phyloP scores from a whole-genome alignment of 2,329 filamentous ascomycete genomes.

The Aureobasidium sp. region DNA sequence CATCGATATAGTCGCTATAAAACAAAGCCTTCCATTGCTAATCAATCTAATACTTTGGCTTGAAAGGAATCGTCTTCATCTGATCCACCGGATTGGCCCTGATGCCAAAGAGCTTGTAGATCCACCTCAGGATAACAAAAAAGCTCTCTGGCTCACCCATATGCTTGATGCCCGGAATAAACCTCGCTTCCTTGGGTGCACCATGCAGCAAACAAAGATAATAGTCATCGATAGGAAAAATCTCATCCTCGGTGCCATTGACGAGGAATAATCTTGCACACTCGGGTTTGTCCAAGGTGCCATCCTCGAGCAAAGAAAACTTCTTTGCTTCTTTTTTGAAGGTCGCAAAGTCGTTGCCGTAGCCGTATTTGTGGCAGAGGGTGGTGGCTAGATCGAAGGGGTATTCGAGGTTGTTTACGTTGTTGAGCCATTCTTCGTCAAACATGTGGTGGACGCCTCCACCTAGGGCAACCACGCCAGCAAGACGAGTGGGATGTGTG shows the following conservation, averaged over 20 bases:
- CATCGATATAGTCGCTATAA: neutral
- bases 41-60: constrained; percentile 35
- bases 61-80: constrained; percentile 42
- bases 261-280: constrained; percentile 49
- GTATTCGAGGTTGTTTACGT: constrained; percentile 52
- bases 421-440: constrained; percentile 45
- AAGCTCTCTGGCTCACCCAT: constrained; percentile 48
- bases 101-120: constrained; percentile 43
- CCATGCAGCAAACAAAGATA: constrained; percentile 49
- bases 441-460: constrained; percentile 56
- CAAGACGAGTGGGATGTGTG: constrained; percentile 47
- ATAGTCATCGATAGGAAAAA: constrained; percentile 57
- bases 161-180: constrained; percentile 39
- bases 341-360: constrained; percentile 32
- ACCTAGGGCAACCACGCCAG: constrained; percentile 47
- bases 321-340: constrained; percentile 46
- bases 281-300: constrained; percentile 44
- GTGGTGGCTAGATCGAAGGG: constrained; percentile 51
- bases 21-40: no score
- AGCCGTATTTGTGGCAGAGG: constrained; percentile 44
- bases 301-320: constrained; percentile 50
- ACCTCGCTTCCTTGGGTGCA: constrained; percentile 45
- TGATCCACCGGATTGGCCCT: constrained; percentile 36
- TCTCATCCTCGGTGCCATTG: constrained; percentile 53
- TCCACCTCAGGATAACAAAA: constrained; percentile 42